A percentile compares a stretch with the other conserved stretches of the same genome.
phyloP scores from a whole-genome alignment of 495 filamentous ascomycete genomes.

The Penicillium maclennaniae region DNA sequence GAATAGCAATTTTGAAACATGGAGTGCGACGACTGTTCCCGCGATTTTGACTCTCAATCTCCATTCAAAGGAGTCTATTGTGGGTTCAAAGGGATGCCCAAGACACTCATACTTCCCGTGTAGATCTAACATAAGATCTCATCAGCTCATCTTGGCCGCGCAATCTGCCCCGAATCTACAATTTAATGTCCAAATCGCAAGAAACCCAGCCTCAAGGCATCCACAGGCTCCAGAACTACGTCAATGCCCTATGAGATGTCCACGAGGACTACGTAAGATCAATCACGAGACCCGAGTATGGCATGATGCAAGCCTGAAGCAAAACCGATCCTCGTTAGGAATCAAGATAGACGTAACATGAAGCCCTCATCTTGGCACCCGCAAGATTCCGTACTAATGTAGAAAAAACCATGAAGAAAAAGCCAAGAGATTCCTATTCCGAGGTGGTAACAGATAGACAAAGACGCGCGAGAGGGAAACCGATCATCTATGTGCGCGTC shows the following conservation, averaged over 20 bases:
- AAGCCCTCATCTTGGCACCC: background rate
- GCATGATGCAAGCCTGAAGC: background rate
- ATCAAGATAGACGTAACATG: background rate
- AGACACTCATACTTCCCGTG: background rate
- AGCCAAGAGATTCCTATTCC: background rate
- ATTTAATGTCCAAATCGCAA: background rate
- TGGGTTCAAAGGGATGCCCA: background rate
- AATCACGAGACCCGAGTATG: background rate
- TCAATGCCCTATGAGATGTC: background rate
- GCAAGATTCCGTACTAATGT: background rate
- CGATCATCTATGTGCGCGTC: conserved; percentile 1
- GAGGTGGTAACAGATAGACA: background rate
- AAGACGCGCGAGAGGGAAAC: background rate
- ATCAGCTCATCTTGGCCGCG: background rate
- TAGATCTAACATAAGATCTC: background rate
- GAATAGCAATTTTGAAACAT: background rate
- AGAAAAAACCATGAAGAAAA: background rate
- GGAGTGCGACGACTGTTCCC: no score
- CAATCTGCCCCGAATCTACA: background rate
- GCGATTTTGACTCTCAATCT: no score
- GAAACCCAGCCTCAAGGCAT: background rate
- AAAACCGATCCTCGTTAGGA: background rate
- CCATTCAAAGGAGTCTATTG: background rate
- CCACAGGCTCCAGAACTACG: background rate
- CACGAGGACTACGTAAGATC: background rate